A percentile compares a stretch with the other conserved stretches of the same genome.
These are phyloP conservation scores for Hypoxylon sp. DNA, from an alignment of 2,329 filamentous ascomycete genomes.

Conservation along the genomic window DNA sequence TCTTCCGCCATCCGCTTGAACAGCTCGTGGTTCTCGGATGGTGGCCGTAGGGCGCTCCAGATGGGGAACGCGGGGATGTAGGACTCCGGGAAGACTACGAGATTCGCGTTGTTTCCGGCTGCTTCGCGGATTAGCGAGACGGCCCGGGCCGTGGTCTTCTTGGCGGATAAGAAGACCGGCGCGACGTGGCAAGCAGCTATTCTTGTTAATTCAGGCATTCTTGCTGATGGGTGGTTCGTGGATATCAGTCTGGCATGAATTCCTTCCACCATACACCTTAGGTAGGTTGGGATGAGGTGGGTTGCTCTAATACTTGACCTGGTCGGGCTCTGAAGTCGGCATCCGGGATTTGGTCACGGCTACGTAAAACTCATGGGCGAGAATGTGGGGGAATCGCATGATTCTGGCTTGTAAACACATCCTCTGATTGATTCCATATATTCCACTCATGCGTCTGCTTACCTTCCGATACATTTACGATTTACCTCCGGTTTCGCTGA, in stretches of 20 bases:
- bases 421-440: not conserved
- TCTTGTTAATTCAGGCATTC: conserved; percentile 28
- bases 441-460: not conserved
- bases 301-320: conserved; percentile 7
- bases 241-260: not conserved
- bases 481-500: not conserved
- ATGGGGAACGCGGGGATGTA: conserved; percentile 66
- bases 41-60: conserved; percentile 61
- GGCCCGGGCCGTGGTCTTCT: conserved; percentile 59
- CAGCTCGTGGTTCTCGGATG: conserved; percentile 62
- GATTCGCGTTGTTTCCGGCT: conserved; percentile 56
- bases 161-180: conserved; percentile 61
- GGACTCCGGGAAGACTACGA: conserved; percentile 66
- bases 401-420: conserved; percentile 20
- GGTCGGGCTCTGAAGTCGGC: conserved; percentile 36
- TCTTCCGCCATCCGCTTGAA: conserved; percentile 60
- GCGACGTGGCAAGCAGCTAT: conserved; percentile 54
- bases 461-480: not conserved
- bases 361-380: not conserved
- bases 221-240: not conserved
- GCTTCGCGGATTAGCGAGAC: conserved; percentile 60
- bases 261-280: not conserved
- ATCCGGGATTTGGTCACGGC: conserved; percentile 34
- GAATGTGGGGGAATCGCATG: conserved; percentile 33
- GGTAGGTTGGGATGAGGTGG: not conserved